These are phyloP conservation scores for Claviceps pusilla DNA, from an alignment of 2,329 filamentous ascomycete genomes.

Conservation along the genomic window DNA sequence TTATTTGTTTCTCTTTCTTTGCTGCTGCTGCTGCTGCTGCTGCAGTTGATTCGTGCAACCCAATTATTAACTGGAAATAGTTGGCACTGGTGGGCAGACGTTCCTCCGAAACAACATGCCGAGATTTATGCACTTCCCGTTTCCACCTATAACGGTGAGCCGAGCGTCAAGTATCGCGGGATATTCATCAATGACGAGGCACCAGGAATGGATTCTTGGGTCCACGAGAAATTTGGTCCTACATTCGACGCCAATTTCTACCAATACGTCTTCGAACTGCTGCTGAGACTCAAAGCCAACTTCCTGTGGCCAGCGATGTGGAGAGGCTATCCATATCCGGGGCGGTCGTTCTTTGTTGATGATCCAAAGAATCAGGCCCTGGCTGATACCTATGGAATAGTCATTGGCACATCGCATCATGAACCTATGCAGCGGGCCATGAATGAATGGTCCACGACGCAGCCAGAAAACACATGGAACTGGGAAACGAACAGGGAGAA, in stretches of 20 bases:
- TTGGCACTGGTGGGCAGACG: constrained; percentile 48
- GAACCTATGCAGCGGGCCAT: constrained; percentile 50
- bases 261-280: constrained; percentile 45
- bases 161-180: constrained; percentile 43
- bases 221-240: constrained; percentile 29
- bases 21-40: no score
- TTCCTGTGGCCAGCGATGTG: constrained; percentile 57
- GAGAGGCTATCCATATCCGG: constrained; percentile 32
- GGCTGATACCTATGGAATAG: constrained; percentile 48
- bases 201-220: constrained; percentile 37
- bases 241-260: constrained; percentile 45
- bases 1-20: background rate
- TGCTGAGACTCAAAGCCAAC: constrained; percentile 44
- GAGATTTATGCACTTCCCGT: constrained; percentile 31
- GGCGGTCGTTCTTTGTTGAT: constrained; percentile 46
- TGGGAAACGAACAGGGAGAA: constrained; percentile 42
- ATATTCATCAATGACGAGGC: constrained; percentile 45
- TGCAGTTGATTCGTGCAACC: no score
- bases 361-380: constrained; percentile 42
- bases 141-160: constrained; percentile 24
- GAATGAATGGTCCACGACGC: constrained; percentile 26
- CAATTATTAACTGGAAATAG: constrained; percentile 7
- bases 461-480: constrained; percentile 38
- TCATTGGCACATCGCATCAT: constrained; percentile 49
- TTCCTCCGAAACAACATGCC: constrained; percentile 29